Evolutionary conservation across 805 yeast species (phyloP).

Genomic region (Nakazawaea peltata): DNA sequence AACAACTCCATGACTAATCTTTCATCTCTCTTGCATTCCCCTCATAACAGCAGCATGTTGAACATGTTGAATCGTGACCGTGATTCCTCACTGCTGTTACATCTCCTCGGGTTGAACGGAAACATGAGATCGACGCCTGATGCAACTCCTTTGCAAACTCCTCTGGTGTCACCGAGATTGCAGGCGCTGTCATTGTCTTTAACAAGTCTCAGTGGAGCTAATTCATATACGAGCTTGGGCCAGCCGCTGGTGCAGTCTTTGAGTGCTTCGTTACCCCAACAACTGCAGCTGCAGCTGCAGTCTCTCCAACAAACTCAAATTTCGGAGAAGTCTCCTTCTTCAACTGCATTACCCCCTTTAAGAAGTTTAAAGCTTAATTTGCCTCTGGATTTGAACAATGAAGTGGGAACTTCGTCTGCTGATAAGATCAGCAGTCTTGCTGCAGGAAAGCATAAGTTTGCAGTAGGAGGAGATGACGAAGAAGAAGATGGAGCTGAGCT

Average conservation of each 20-base stretch:
- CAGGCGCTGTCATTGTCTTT: conserved; percentile 6
- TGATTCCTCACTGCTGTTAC: conserved; percentile 22
- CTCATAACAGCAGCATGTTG: background rate
- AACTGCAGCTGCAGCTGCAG: background rate
- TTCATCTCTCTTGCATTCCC: conserved; percentile 1
- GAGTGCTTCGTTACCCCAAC: conserved; percentile 7
- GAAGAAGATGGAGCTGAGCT: no score
- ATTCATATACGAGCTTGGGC: no score
- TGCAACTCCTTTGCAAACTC: conserved; percentile 26
- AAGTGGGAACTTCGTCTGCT: no score
- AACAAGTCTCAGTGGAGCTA: background rate
- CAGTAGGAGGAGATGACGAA: background rate
- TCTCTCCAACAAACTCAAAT: background rate
- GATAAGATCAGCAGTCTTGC: no score
- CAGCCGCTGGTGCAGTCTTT: no score
- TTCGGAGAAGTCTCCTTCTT: no score
- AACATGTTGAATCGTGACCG: conserved; percentile 4
- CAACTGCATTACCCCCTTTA: conserved; percentile 35
- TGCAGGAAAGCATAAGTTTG: background rate
- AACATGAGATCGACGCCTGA: conserved; percentile 19
- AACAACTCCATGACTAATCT: conserved; percentile 3
- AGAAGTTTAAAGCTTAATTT: conserved; percentile 42
- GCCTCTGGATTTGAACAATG: conserved; percentile 32
- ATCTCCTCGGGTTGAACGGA: conserved; percentile 19
- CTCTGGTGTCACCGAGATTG: conserved; percentile 26